Base-by-base conservation (phyloP, 139 green algal genomes). In the Chara braunii region DNA sequence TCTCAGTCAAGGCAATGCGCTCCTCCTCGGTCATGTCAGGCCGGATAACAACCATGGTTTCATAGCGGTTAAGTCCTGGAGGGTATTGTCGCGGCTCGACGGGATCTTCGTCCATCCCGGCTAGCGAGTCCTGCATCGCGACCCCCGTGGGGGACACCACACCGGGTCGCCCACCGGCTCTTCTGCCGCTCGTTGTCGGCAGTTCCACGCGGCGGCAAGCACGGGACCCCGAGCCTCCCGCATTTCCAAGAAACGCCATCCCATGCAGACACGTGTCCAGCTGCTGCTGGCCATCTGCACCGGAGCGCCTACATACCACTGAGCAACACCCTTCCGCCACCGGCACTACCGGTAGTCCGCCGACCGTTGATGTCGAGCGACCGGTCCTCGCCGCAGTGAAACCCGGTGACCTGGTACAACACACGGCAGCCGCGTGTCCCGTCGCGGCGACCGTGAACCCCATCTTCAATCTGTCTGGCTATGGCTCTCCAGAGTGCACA, bases 11-110 rank as follows among this genome's bases (percentile, higher is more conserved):
- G 3, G 64, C 64, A 9, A 36, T 29, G 30, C 64, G 64, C 36
- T 73, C 64, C 14, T 73, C 64, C 3, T 73, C 64, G 1, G 64
- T 56, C 12, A 73, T 23, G 56, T 73, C 64, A 11, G 64, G 64
- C 29, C 64, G 12, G 54, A 73, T n/a, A 60, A 73, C 40, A n/a
- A 73, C 56, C 64, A 73, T 73, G 26, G 64, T 37, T 37, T 73
- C 64, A 23, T 73, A 73, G 12, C 64, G 26, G 14, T 28, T 18
- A 53, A 73, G 23, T 43, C 64, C 64, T 24, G 64, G 59, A 11
- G 64, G 64, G 40, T 73, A 73, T 54, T 70, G 24, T 3, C 22
- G 51, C 4, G 53, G 62, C 26, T 60, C 57, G 12, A 33, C 55
- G 3, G 28, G 35, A 26, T 71, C 62, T 54, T 71, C 62, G 28